Evolutionary conservation across 345 rosid genomes (phyloP), one percentile per base, ranked within the genome.

Genomic region (Garcia nutans): DNA sequence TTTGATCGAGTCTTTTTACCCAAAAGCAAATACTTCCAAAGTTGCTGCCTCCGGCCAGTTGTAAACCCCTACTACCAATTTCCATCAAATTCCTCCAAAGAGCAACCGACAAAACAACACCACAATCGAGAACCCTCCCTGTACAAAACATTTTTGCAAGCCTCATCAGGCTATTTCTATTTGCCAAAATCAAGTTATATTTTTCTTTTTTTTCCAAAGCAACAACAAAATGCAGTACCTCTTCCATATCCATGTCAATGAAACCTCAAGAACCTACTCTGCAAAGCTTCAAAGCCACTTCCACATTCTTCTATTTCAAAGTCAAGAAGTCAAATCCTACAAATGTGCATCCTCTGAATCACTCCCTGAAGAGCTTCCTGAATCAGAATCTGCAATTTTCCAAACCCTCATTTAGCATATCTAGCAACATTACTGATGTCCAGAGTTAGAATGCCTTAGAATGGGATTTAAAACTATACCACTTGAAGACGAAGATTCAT

Each of bases 401-500:
- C 16, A 7, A 37, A 77, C 19, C 9, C 60, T 2, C 8, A 24
- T 52, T 79, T 50, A 75, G 76, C 62, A 54, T 9, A 9, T 55
- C 3, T 33, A 5, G 26, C 19, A 22, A 2, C 3, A 20, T 26
- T 49, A 15, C 12, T 41, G 1, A 19, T 33, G 28, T 11, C 19
- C 15, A 42, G n/a, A 16, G 3, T 20, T 31, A 74, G 22, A 22
- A 31, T 22, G 28, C 24, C 12, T 37, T 31, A n/a, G 31, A 70
- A 70, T 31, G 73, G 62, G 16, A 3, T 70, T 37, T 33, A 70
- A 33, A 28, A 31, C n/a, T 16, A 26, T 75, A 92, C 97, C 94
- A 65, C 94, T 92, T 2, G 97, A 89, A 0, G 94, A 90, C 2
- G 91, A 90, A 7, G 90, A 82, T 68, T 82, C 91, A 69, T 92